Evolutionary conservation across 495 filamentous ascomycete genomes (phyloP), one percentile per base, ranked within the genome.

Genomic region (Parachaetomium inaequale): DNA sequence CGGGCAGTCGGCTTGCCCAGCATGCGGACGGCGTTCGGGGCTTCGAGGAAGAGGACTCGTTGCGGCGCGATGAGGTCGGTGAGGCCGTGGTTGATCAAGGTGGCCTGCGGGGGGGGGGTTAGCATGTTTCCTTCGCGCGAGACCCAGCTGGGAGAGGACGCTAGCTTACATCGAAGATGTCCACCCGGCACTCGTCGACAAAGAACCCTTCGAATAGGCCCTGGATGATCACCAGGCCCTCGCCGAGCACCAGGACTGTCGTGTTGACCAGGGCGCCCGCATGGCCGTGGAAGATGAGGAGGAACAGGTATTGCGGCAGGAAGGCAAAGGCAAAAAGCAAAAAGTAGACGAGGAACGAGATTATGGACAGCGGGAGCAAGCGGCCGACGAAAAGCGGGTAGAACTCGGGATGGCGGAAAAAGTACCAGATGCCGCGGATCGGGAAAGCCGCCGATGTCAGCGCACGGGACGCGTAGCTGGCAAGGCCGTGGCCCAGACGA

Each of bases 291-390:
- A 95, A 92, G 70, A 96, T 84, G 61, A 89, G 80, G 31, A 96
- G 76, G 59, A 92, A 81, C 7, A 90, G 86, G 51, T 86, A 83
- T 76, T 98, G 94, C 0, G 94, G 93, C 15, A 96, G 69, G 67
- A 96, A 98, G 23, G 91, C 87, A 70, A 96, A 89, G 25, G 86
- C 78, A 72, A 98, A 98, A 73, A 96, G 82, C 40, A 87, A 68
- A 15, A 74, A 74, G 36, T 93, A 92, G 23, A 93, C 81, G 43
- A 90, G 77, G 57, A 90, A 73, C 2, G 90, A 92, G 32, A 93
- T 81, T 40, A 86, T 81, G 32, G 89, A 77, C 29, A 92, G 85
- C 12, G 90, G 89, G 5, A 87, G 75, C 10, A 93, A 76, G 29
- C 87, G 85, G 25, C 86, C 76, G 50, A 83, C 74, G 63, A 97